Conservation (phyloP, 495 filamentous ascomycete species). For the Aspergillus homomorphus region DNA sequence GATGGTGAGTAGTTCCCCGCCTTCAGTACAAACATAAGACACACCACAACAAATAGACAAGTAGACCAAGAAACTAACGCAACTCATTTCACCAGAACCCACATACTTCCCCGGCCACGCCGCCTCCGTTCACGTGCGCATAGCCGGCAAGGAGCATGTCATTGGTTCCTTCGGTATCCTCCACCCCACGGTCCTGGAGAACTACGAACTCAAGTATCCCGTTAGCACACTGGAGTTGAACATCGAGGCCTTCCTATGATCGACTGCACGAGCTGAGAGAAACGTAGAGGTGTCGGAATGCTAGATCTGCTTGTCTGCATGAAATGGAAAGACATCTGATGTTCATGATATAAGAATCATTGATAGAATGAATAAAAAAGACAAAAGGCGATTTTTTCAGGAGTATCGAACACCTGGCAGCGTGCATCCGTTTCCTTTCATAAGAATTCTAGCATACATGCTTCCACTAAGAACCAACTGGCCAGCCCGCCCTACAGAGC, state of each 20-base stretch:
- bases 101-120: slow-evolving; percentile 91
- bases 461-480: too few relatives aligned
- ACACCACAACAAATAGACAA: not conserved
- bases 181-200: slow-evolving; percentile 88
- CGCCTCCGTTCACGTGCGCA: slow-evolving; percentile 71
- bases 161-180: slow-evolving; percentile 92
- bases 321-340: slow-evolving; percentile 2
- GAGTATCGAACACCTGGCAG: too few relatives aligned
- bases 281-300: not conserved
- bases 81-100: slow-evolving; percentile 50
- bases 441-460: too few relatives aligned
- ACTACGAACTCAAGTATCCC: slow-evolving; percentile 91
- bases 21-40: too few relatives aligned
- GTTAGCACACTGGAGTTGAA: slow-evolving; percentile 95
- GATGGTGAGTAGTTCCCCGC: slow-evolving; percentile 54
- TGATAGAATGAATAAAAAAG: not conserved
- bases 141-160: slow-evolving; percentile 63
- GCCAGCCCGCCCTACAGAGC: too few relatives aligned
- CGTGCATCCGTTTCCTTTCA: too few relatives aligned
- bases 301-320: not conserved
- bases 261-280: not conserved
- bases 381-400: too few relatives aligned
- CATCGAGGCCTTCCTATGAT: slow-evolving; percentile 86
- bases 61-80: slow-evolving; percentile 7
- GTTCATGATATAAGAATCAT: not conserved